Conservation (phyloP, 2,329 filamentous ascomycete species). For the Fusarium nodosum region DNA sequence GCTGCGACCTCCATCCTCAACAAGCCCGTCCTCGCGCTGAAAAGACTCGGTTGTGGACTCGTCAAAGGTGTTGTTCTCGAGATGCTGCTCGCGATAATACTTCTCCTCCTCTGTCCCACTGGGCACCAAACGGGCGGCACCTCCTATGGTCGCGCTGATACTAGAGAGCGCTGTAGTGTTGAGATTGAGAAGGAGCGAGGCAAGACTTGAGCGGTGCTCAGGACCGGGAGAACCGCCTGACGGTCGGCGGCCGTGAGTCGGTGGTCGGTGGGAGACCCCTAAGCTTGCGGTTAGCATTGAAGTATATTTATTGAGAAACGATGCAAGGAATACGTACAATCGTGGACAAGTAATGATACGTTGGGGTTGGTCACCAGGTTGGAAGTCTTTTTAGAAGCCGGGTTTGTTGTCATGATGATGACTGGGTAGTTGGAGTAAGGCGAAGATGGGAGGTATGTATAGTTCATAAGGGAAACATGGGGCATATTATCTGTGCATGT, state of each 20-base stretch:
- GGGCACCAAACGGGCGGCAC: conserved; percentile 81
- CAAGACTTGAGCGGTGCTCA: conserved; percentile 79
- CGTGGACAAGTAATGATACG: conserved; percentile 95
- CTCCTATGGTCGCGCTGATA: conserved; percentile 94
- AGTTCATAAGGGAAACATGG: conserved; percentile 98
- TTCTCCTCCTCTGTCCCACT: conserved; percentile 83
- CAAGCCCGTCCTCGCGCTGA: conserved; percentile 55
- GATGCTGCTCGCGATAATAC: conserved; percentile 85
- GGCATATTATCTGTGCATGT: conserved; percentile 87
- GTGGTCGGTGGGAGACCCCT: conserved; percentile 92
- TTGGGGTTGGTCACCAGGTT: conserved; percentile 88
- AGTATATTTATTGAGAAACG: background rate
- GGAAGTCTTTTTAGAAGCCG: conserved; percentile 81
- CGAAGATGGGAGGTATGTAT: conserved; percentile 91
- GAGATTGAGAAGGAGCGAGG: conserved; percentile 86
- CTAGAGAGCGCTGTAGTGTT: conserved; percentile 89
- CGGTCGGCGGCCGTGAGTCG: conserved; percentile 73
- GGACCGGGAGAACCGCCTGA: conserved; percentile 74
- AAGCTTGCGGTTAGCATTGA: conserved; percentile 19
- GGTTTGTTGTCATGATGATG: conserved; percentile 94
- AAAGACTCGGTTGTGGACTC: conserved; percentile 59
- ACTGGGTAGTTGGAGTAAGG: conserved; percentile 78
- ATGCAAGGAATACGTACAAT: conserved; percentile 66
- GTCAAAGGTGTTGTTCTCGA: conserved; percentile 93
- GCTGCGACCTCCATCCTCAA: conserved; percentile 67